Conservation (phyloP, 495 filamentous ascomycete species). For the Aspergillus baeticus region DNA sequence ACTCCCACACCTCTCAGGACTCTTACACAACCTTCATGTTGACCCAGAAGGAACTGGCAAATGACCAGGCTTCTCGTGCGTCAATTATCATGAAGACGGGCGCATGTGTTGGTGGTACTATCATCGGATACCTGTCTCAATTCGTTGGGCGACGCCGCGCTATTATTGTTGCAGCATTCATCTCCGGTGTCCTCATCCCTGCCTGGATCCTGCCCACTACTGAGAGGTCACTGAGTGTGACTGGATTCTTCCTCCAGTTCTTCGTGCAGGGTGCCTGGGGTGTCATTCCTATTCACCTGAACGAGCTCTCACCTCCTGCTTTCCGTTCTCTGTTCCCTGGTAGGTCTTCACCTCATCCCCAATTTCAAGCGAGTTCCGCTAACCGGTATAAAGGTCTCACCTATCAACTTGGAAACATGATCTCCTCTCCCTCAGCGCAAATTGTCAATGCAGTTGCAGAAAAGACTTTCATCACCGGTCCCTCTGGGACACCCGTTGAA, state of each 20-base stretch:
- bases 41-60: constrained; percentile 60
- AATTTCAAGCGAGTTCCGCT: neutral
- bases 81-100: constrained; percentile 73
- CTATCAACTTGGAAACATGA: constrained; percentile 77
- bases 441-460: constrained; percentile 70
- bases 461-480: constrained; percentile 42
- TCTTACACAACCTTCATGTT: constrained; percentile 76
- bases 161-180: constrained; percentile 58
- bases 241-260: constrained; percentile 76
- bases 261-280: constrained; percentile 79
- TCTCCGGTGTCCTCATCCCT: constrained; percentile 61
- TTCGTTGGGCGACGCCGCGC: constrained; percentile 67
- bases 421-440: constrained; percentile 69
- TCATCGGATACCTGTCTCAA: constrained; percentile 69
- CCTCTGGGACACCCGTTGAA: constrained; percentile 50
- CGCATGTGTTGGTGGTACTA: constrained; percentile 70
- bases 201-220: constrained; percentile 67
- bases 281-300: constrained; percentile 75
- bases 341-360: constrained; percentile 3
- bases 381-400: constrained; percentile 33
- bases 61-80: constrained; percentile 60
- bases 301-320: constrained; percentile 71
- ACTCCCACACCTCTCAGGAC: constrained; percentile 69
- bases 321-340: constrained; percentile 60
- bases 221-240: constrained; percentile 57